These are phyloP conservation scores for Polytrichum commune DNA, from an alignment of 225 moss, liverwort and hornwort genomes.

Conservation along the genomic window DNA sequence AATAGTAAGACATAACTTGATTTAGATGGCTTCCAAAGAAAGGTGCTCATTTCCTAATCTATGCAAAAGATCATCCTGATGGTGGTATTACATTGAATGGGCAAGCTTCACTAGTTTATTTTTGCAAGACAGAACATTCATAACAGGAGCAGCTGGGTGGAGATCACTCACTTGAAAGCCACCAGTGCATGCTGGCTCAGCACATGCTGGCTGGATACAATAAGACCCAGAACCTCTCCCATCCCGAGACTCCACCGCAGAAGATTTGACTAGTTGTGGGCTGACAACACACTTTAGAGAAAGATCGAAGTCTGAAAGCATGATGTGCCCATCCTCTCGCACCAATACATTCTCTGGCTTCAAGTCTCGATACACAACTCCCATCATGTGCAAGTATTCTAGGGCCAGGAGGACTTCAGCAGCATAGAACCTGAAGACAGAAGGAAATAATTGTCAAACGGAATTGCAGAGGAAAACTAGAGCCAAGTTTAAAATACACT, in stretches of 20 bases:
- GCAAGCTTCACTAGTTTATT: too few species aligned
- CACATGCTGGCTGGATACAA: constrained; percentile 47
- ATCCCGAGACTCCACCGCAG: constrained; percentile 40
- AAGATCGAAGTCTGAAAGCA: constrained; percentile 98
- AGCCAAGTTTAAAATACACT: background rate
- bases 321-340: constrained; percentile 89
- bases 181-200: constrained; percentile 49
- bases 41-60: too few species aligned
- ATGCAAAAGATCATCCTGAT: too few species aligned
- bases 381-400: constrained; percentile 99
- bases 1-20: too few species aligned
- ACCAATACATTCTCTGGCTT: constrained; percentile 97
- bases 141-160: too few species aligned
- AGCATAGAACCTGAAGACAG: constrained; percentile 74
- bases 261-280: constrained; percentile 70
- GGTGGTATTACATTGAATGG: too few species aligned
- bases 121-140: too few species aligned
- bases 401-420: constrained; percentile 89
- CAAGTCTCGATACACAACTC: constrained; percentile 92
- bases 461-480: background rate
- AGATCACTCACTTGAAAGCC: constrained; percentile 42
- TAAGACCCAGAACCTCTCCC: constrained; percentile 35
- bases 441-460: background rate
- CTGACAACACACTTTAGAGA: constrained; percentile 85
- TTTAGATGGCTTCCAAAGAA: too few species aligned